Evolutionary conservation across 139 green algal genomes (phyloP).

Genomic region (Micractinium conductrix): DNA sequence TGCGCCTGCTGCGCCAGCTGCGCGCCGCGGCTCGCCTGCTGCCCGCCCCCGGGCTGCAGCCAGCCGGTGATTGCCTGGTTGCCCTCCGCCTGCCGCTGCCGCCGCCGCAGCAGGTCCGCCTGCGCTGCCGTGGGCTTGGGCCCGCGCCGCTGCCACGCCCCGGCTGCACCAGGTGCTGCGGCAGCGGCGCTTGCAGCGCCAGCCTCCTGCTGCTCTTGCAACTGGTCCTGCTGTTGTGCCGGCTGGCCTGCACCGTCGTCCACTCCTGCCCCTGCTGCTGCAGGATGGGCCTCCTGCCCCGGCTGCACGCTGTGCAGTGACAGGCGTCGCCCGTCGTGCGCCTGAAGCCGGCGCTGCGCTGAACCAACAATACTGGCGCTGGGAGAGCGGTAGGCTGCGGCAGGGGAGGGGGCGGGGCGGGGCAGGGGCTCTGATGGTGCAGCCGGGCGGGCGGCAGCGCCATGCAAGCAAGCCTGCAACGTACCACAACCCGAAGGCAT

Average conservation of each 20-base stretch:
- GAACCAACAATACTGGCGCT: conserved; percentile 6
- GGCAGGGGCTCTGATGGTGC: neutral
- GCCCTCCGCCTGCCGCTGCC: neutral
- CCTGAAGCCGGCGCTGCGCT: neutral
- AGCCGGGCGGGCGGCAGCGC: neutral
- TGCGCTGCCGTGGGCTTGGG: neutral
- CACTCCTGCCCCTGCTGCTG: neutral
- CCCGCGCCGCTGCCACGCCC: neutral
- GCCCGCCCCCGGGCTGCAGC: neutral
- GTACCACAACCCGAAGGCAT: no score
- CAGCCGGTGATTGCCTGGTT: neutral
- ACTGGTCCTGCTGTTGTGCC: neutral
- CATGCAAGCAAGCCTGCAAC: no score
- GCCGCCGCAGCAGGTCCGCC: neutral
- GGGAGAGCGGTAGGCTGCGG: conserved; percentile 26
- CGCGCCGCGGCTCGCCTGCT: neutral
- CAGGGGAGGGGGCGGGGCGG: neutral
- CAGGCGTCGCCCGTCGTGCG: conserved; percentile 11
- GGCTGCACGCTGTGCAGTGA: conserved; percentile 26
- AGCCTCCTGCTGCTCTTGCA: neutral
- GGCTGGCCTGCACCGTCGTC: no score
- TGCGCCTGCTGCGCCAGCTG: neutral
- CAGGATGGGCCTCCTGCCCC: neutral
- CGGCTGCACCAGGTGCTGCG: neutral
- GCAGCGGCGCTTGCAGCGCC: neutral